These are phyloP conservation scores for Stereocaulon alpinum DNA, from an alignment of 495 filamentous ascomycete species.

Conservation along the genomic window DNA sequence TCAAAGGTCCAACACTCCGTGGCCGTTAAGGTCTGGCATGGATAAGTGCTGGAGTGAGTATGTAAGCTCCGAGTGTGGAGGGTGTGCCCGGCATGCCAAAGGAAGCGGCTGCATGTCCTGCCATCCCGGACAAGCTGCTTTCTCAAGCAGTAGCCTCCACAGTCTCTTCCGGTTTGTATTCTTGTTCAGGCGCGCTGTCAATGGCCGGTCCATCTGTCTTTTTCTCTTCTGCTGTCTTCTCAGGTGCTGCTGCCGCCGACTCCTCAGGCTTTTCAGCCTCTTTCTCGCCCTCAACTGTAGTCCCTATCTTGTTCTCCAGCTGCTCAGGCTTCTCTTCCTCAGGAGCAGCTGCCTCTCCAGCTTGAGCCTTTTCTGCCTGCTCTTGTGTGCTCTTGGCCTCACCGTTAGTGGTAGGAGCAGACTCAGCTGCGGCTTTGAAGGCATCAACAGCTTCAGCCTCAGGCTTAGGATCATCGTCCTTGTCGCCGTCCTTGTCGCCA, in stretches of 20 bases:
- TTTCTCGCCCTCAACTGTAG: conserved; percentile 17
- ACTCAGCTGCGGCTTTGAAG: conserved; percentile 31
- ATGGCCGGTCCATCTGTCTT: conserved; percentile 21
- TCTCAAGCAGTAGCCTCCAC: conserved; percentile 19
- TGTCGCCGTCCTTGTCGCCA: conserved; percentile 34
- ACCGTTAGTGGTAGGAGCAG: conserved; percentile 40
- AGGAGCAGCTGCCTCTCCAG: conserved; percentile 26
- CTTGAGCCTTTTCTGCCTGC: conserved; percentile 39
- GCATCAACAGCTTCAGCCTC: conserved; percentile 25
- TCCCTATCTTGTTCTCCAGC: conserved; percentile 29
- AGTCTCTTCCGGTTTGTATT: conserved; percentile 25
- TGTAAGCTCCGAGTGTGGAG: no score
- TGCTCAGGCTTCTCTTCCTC: conserved; percentile 25
- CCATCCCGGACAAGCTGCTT: background rate
- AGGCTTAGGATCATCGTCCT: conserved; percentile 35
- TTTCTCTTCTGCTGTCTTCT: conserved; percentile 25
- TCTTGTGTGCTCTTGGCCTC: conserved; percentile 31
- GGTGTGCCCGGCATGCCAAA: background rate
- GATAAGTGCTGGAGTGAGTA: no score
- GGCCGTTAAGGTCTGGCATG: no score
- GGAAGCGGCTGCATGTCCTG: background rate
- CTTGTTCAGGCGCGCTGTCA: conserved; percentile 18
- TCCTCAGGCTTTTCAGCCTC: conserved; percentile 35
- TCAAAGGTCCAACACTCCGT: no score
- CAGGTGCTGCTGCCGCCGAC: conserved; percentile 23